Base-by-base conservation (phyloP, 108 stramenopile genomes). In the Stephanodiscus triporus region DNA sequence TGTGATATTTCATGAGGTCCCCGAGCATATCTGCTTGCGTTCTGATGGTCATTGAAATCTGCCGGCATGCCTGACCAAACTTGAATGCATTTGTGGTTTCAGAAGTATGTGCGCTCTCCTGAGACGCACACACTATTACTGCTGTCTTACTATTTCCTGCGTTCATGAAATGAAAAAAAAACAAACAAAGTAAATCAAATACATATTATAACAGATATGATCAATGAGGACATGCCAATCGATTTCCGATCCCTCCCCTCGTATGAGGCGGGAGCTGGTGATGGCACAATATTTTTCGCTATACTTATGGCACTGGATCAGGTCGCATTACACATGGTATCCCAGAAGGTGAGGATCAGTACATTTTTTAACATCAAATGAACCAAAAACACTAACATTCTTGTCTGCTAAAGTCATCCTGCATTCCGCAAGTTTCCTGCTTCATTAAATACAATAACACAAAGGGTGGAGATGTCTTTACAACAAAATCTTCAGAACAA, bases 61-160 rank as follows among this genome's bases (percentile, higher is more conserved):
- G 63, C 4, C 86, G 55, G 75, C 87, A 87, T 23, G 75, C 36
- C 61, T 83, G 82, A 17, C 90, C 90, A 64, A 91, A 91, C 45
- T 79, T 78, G 14, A 91, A 55, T 27, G 87, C 78, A 50, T 61
- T 72, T 17, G 85, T 76, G 0, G 90, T 87, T 62, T 91, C 90
- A 13, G 65, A 63, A 58, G 68, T 63, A 63, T 91, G 86, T n/a
- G 56, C 37, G 9, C 68, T 61, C 23, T 91, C 86, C 56, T 76
- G 74, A 67, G 84, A 59, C 6, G 72, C 85, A 54, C 87, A 87
- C n/a, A 91, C 78, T 36, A 91, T 71, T 29, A 86, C 79, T 11
- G 77, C 53, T 16, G 86, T 91, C 61, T 82, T 84, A 49, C 75
- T 72, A 62, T 84, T 82, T 20, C 89, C 89, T 63, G n/a, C n/a